Evolutionary conservation across 352 stramenopile species (phyloP), one percentile per base, ranked within the genome.

Genomic region (Blastocystis sp.): DNA sequence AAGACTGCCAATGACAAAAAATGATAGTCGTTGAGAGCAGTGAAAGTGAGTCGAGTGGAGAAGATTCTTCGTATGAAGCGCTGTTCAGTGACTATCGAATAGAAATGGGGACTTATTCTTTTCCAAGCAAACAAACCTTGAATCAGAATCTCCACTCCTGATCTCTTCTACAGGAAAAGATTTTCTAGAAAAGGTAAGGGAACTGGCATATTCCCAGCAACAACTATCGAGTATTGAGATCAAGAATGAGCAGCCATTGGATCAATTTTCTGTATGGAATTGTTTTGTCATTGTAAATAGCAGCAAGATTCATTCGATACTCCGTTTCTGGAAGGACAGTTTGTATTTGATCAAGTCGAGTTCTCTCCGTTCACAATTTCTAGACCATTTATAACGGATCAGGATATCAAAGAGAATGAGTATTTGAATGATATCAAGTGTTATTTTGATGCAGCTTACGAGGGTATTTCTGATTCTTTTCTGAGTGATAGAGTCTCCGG

Each of bases 281-380:
- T 5, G 6, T 8, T 24, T n/a, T 43, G 1, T 7, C 2, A 39
- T 2, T 13, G 30, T 47, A 16, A 39, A 64, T 43, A 9, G 24
- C 50, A 81, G 70, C 70, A 81, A 81, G 70, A 81, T 11, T 16
- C 41, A 3, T 63, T 66, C 0, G 70, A 81, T 24, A 50, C 39
- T n/a, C 70, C 70, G 54, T 47, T 30, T 64, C 41, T 81, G 0
- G 34, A 65, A 8, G 70, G 70, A 16, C 70, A 81, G 13, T 81
- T 81, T 6, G 70, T 81, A 34, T 81, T 81, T n/a, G 39, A 43
- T 41, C 24, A 16, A 9, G 41, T 81, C 18, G 47, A 81, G 6
- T 64, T 65, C 16, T 39, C 43, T 0, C 30, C 50, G 18, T n/a
- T 9, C n/a, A 30, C 70, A 20, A 81, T 81, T 39, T 13, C 70